Conservation (phyloP, 2,329 filamentous ascomycete genomes). For the Ceratocystis colombiana region DNA sequence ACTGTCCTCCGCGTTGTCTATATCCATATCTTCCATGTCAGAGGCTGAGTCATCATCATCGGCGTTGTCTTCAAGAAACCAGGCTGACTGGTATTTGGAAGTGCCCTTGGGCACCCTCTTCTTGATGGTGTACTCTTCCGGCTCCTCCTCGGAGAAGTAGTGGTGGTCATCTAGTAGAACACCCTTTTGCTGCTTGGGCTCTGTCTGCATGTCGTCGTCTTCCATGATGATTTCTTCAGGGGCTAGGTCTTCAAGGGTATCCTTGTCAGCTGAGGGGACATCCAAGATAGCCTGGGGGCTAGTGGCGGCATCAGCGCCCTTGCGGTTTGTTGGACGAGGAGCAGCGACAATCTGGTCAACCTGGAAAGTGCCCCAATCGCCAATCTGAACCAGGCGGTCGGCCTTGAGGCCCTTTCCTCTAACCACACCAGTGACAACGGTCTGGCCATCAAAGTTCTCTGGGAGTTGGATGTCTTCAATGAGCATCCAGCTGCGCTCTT, state of each 20-base stretch:
- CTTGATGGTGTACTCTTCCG: conserved; percentile 49
- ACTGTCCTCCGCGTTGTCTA: conserved; percentile 45
- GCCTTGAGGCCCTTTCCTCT: conserved; percentile 80
- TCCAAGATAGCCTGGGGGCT: conserved; percentile 58
- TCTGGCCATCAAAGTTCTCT: conserved; percentile 48
- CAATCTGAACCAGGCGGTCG: conserved; percentile 79
- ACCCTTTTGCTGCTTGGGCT: conserved; percentile 56
- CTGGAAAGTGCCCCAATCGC: conserved; percentile 90
- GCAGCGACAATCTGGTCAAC: conserved; percentile 79
- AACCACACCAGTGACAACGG: conserved; percentile 72
- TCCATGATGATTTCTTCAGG: conserved; percentile 76
- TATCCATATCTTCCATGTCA: conserved; percentile 55
- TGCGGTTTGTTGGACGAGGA: conserved; percentile 50
- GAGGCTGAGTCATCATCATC: conserved; percentile 74
- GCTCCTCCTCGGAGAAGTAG: conserved; percentile 88
- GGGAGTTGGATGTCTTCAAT: conserved; percentile 72
- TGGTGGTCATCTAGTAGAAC: conserved; percentile 94
- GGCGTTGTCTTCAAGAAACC: conserved; percentile 75
- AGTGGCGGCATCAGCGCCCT: conserved; percentile 56
- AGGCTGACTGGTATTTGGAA: conserved; percentile 86
- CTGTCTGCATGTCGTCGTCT: conserved; percentile 41
- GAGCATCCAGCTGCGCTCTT: conserved; percentile 91
- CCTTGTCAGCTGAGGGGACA: conserved; percentile 64
- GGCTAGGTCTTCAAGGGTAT: conserved; percentile 72
- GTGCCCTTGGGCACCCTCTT: conserved; percentile 81